Evolutionary conservation across 495 filamentous ascomycete species (phyloP).

Genomic region (Xylaria sp.): DNA sequence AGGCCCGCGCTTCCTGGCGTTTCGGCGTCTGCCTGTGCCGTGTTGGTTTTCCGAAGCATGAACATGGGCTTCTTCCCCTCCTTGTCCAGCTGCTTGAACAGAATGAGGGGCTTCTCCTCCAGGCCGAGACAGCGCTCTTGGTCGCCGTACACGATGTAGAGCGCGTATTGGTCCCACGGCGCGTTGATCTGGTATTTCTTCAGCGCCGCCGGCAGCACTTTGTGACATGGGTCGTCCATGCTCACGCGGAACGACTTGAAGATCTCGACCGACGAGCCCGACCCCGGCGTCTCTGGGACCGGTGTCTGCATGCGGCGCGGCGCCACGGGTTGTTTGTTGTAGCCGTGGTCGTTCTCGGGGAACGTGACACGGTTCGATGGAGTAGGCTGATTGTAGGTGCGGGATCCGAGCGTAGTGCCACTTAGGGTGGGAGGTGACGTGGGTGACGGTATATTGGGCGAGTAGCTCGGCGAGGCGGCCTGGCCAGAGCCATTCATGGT

Average conservation of each 20-base stretch:
- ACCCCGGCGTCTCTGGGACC: slow-evolving; percentile 57
- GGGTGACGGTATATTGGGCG: slow-evolving; percentile 80
- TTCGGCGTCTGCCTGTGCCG: slow-evolving; percentile 51
- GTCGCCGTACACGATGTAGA: slow-evolving; percentile 97
- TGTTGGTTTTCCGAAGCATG: slow-evolving; percentile 80
- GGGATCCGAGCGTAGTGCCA: slow-evolving; percentile 60
- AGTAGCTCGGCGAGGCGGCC: slow-evolving; percentile 64
- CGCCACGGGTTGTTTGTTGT: slow-evolving; percentile 49
- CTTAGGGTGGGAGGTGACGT: slow-evolving; percentile 71
- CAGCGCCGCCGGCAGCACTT: slow-evolving; percentile 92
- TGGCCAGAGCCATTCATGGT: slow-evolving; percentile 71
- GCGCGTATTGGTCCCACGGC: slow-evolving; percentile 94
- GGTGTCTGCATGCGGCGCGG: slow-evolving; percentile 60
- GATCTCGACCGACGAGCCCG: slow-evolving; percentile 76
- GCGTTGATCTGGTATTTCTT: slow-evolving; percentile 98
- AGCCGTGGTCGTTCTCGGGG: slow-evolving; percentile 55
- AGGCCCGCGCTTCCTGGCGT: slow-evolving; percentile 57
- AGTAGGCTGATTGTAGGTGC: slow-evolving; percentile 58
- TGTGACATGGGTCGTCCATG: slow-evolving; percentile 97
- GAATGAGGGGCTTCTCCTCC: slow-evolving; percentile 89
- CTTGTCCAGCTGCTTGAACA: slow-evolving; percentile 96
- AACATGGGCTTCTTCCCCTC: slow-evolving; percentile 99
- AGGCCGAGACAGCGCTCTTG: slow-evolving; percentile 92
- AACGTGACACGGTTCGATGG: slow-evolving; percentile 56
- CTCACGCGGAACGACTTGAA: slow-evolving; percentile 98